Evolutionary conservation across 2,329 filamentous ascomycete genomes (phyloP).

Genomic region (Colletotrichum navitas): DNA sequence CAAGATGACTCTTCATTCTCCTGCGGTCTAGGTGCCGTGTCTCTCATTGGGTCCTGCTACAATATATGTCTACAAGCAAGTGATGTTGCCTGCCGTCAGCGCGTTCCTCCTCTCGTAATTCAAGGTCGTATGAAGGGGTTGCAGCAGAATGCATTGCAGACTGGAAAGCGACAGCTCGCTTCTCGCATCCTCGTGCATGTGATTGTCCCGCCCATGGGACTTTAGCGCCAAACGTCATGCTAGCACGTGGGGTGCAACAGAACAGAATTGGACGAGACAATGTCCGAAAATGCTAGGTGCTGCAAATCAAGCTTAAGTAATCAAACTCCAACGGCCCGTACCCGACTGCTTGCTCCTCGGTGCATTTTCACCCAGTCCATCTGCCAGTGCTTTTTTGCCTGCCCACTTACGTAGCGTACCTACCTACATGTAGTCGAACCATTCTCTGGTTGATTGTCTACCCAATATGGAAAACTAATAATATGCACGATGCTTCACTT

Average conservation of each 20-base stretch:
- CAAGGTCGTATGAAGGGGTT: neutral
- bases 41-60: neutral
- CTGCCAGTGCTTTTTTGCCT: too few species aligned
- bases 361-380: too few species aligned
- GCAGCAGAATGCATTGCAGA: neutral
- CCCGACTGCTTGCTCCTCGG: too few species aligned
- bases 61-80: neutral
- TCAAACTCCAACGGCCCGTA: conserved; percentile 15
- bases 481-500: neutral
- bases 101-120: neutral
- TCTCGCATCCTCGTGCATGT: conserved; percentile 11
- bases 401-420: too few species aligned
- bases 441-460: neutral
- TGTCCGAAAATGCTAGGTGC: conserved; percentile 29
- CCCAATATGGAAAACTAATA: too few species aligned
- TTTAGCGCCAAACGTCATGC: conserved; percentile 35
- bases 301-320: conserved; percentile 33
- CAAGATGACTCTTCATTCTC: conserved; percentile 1
- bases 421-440: too few species aligned
- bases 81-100: neutral
- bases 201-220: conserved; percentile 13
- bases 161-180: neutral
- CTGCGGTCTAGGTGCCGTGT: neutral
- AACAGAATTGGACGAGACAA: neutral
- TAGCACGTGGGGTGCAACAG: conserved; percentile 26